Percentiles rank a stretch among this genome's conserved stretches.
These are phyloP conservation scores for Suillus variegatus DNA, from an alignment of 768 basidiomycete species.

Conservation along the genomic window DNA sequence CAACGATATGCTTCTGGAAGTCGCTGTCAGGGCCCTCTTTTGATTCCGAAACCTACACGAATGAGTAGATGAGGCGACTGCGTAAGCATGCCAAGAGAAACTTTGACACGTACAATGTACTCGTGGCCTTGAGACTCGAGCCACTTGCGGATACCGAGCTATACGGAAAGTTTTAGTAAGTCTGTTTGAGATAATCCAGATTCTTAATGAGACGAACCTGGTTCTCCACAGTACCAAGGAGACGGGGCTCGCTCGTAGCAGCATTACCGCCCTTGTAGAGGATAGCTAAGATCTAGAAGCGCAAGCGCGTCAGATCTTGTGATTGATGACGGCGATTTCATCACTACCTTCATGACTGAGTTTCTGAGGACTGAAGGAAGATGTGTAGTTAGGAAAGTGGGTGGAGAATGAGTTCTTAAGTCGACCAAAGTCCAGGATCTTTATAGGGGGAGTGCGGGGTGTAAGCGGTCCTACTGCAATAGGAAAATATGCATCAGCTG, in stretches of 20 bases:
- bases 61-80: conserved; percentile 12
- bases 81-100: background rate
- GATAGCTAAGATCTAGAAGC: conserved; percentile 64
- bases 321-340: background rate
- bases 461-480: conserved; percentile 7
- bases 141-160: conserved; percentile 77
- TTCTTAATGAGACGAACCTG: conserved; percentile 42
- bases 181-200: background rate
- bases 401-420: conserved; percentile 11
- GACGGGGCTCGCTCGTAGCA: conserved; percentile 68
- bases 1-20: conserved; percentile 81
- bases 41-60: conserved; percentile 64
- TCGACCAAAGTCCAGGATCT: conserved; percentile 9
- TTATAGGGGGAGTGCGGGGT: conserved; percentile 20
- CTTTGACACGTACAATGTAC: conserved; percentile 51
- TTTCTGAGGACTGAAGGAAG: background rate
- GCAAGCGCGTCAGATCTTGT: conserved; percentile 9
- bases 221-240: conserved; percentile 82
- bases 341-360: conserved; percentile 45
- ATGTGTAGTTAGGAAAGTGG: conserved; percentile 11
- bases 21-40: conserved; percentile 82
- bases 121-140: conserved; percentile 74
- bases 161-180: background rate
- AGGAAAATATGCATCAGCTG: conserved; percentile 19
- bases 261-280: conserved; percentile 70